Conservation (phyloP, 345 rosid genomes). For the Syzygium jambos region DNA sequence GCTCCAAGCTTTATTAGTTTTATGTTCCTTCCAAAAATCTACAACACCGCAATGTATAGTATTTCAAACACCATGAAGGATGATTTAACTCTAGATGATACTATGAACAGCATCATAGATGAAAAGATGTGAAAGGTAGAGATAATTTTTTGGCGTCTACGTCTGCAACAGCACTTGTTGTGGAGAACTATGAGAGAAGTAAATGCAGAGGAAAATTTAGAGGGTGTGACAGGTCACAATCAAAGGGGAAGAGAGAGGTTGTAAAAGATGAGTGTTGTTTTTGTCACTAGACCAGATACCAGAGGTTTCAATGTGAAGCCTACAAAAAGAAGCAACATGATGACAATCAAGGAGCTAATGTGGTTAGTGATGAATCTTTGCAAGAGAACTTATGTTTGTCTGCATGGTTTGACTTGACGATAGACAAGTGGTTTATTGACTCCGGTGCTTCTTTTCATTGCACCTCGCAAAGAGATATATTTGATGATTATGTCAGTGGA, state of each 20-base stretch:
- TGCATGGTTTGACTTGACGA: background rate
- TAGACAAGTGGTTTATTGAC: background rate
- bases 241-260: background rate
- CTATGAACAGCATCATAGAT: background rate
- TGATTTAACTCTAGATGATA: background rate
- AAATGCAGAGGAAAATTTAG: too few relatives aligned
- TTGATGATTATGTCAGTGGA: background rate
- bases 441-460: background rate
- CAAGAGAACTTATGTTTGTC: background rate
- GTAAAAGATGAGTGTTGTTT: background rate
- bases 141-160: background rate
- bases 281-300: accelerated
- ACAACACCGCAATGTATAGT: background rate
- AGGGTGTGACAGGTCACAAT: background rate
- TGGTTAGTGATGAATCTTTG: background rate
- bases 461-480: background rate
- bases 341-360: background rate
- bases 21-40: background rate
- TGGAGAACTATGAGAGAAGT: background rate
- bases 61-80: background rate
- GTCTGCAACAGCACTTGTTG: accelerated
- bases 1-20: background rate
- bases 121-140: background rate
- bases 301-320: background rate
- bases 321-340: background rate